These are phyloP conservation scores for Brettanomyces naardenensis DNA, from an alignment of 805 yeast genomes.

Conservation along the genomic window DNA sequence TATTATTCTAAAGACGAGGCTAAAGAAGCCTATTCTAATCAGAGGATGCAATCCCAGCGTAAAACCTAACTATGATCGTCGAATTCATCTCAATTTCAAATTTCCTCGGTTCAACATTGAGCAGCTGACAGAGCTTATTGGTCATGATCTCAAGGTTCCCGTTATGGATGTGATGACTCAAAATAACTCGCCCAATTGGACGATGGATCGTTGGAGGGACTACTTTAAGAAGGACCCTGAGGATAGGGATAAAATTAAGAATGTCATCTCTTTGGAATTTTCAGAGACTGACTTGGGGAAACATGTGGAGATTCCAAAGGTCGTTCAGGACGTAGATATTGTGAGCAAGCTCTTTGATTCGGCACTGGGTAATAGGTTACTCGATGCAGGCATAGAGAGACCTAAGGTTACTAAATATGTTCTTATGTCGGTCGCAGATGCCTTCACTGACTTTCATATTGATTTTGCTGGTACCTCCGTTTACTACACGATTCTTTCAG, in stretches of 20 bases:
- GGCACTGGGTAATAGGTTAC: conserved; percentile 8
- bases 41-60: conserved; percentile 19
- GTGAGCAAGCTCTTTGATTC: conserved; percentile 58
- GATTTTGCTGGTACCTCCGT: conserved; percentile 94
- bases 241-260: conserved; percentile 58
- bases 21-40: conserved; percentile 25
- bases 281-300: conserved; percentile 45
- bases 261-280: conserved; percentile 78
- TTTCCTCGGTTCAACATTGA: conserved; percentile 54
- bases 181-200: conserved; percentile 60
- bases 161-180: conserved; percentile 90
- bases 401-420: conserved; percentile 72
- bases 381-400: conserved; percentile 13
- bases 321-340: conserved; percentile 60
- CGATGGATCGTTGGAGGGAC: conserved; percentile 62
- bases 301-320: conserved; percentile 50
- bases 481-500: conserved; percentile 75
- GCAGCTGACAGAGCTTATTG: conserved; percentile 50
- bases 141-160: conserved; percentile 56
- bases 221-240: conserved; percentile 43
- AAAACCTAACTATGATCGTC: conserved; percentile 6
- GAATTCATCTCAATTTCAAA: conserved; percentile 13
- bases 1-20: conserved; percentile 20
- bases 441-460: conserved; percentile 84
- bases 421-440: conserved; percentile 72